Base-by-base conservation (phyloP, 1,139 yeast species). In the Lodderomyces orthopsilosis region DNA sequence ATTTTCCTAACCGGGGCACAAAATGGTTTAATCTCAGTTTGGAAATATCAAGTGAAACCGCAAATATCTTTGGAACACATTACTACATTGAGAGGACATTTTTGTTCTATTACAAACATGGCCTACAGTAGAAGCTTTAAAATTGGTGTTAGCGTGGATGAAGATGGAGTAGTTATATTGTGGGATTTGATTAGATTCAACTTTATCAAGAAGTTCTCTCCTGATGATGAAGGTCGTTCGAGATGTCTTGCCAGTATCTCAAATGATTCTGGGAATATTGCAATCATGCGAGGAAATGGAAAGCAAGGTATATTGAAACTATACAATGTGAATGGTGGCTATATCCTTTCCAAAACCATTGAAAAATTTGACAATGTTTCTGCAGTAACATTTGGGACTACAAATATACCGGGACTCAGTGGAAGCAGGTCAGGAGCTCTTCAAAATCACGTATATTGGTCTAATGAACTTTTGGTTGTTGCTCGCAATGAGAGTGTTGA, bases 151-250 rank as follows among this genome's bases (percentile, higher is more conserved):
- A 75, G 82, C 44, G 57, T 77, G 15, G 89, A 83, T 55, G 46
- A 40, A 0, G 59, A 56, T 3, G 87, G 90, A 0, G 56, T 58
- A 1, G 76, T 76, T 3, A 73, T 70, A 21, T 48, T 78, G 6
- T 83, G 91, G 91, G 86, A 85, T 52, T 53, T 78, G 36, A 69
- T 79, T 0, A 60, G 82, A 26, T 70, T 67, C 44, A 72, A 69
- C 41, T 68, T 72, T 41, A 73, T 85, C 9, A 60, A 85, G 43
- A 62, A 64, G 40, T 54, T 84, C 2, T 51, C 57, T 1, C 51
- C 56, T 1, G 37, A 48, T 1, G 34, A 34, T 22, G 9, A 14
- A 1, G 41, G 35, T 5, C 51, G 54, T 1, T 45, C 50, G 6
- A 58, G 62, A n/a, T 58, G 65, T 22, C 59, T 74, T 2, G 65